Evolutionary conservation across 2,329 filamentous ascomycete genomes (phyloP), one percentile per base, ranked within the genome.

Genomic region (Drechmeria coniospora): DNA sequence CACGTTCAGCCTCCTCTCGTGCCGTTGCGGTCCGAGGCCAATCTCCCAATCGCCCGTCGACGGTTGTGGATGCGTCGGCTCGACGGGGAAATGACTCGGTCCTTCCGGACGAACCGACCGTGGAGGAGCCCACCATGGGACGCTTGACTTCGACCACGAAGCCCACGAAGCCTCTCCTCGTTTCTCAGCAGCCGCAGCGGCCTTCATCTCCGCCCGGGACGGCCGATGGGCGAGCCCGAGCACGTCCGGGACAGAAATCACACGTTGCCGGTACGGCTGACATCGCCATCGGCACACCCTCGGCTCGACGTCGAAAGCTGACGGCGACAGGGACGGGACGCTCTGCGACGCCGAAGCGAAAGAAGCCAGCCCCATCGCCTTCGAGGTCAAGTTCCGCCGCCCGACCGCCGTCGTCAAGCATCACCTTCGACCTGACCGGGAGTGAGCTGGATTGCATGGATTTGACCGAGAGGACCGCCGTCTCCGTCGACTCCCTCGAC

Each of bases 111-210:
- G 37, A 45, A 40, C 40, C 41, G 33, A 42, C 33, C 23, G 26
- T 35, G 21, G 44, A 34, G 32, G 41, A 46, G 32, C 45, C 44
- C 33, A 51, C 35, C 22, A 68, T 68, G 63, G 60, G 57, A 16
- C 53, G 53, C 25, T 41, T 64, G 26, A 53, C 52, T 10, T 54
- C 58, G 6, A 56, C 48, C 24, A 49, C 53, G n/a, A 58, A 51
- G 35, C 45, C 54, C 5, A 65, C 54, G 36, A 61, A 56, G 32
- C 58, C 58, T 5, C 54, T 52, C 16, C 52, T 67, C 15, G 34
- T 61, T 14, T 47, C 57, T 7, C 57, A 50, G 24, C 53, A 46
- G 23, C 50, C 52, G 34, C 48, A 57, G 26, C 58, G 56, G 27
- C 47, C 59, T 23, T 51, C 55, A 8, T 60, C 57, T 0, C 61